Conservation (phyloP, 371 early-diverging fungal genomes). For the Funneliformis caledonium region DNA sequence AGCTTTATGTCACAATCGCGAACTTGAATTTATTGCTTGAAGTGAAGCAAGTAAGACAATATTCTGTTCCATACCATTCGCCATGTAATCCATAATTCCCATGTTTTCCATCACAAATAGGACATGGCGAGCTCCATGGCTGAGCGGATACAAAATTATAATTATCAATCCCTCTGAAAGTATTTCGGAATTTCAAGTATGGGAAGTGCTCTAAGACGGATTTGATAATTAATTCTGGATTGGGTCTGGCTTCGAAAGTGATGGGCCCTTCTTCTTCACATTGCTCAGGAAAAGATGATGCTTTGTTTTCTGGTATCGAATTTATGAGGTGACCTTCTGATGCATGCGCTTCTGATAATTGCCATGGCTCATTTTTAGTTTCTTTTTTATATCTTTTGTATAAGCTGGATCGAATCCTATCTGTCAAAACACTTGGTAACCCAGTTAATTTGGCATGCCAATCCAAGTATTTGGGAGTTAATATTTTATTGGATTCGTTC, state of each 20-base stretch:
- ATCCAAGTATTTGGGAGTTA: constrained; percentile 26
- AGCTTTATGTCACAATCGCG: constrained; percentile 27
- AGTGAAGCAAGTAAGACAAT: constrained; percentile 33
- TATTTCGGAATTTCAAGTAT: constrained; percentile 23
- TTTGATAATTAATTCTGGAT: not conserved
- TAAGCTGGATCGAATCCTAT: constrained; percentile 16
- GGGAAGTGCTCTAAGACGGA: not conserved
- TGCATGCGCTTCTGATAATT: not conserved
- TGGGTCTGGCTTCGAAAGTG: no score
- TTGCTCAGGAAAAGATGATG: no score
- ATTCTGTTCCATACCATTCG: constrained; percentile 34
- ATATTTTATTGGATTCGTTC: constrained; percentile 13
- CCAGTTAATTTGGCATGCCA: constrained; percentile 30
- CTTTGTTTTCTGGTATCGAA: no score
- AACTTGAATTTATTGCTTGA: constrained; percentile 38
- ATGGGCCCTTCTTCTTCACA: no score
- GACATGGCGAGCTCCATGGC: constrained; percentile 20
- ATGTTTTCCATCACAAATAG: constrained; percentile 10
- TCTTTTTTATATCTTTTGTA: constrained; percentile 36
- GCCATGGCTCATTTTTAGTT: constrained; percentile 9
- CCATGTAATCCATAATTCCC: constrained; percentile 34
- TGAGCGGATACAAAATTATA: constrained; percentile 31
- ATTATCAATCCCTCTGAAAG: constrained; percentile 21
- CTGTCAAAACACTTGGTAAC: constrained; percentile 17
- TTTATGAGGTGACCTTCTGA: no score